Base-by-base conservation (phyloP, 768 basidiomycete species). In the Termitomyces sp. region DNA sequence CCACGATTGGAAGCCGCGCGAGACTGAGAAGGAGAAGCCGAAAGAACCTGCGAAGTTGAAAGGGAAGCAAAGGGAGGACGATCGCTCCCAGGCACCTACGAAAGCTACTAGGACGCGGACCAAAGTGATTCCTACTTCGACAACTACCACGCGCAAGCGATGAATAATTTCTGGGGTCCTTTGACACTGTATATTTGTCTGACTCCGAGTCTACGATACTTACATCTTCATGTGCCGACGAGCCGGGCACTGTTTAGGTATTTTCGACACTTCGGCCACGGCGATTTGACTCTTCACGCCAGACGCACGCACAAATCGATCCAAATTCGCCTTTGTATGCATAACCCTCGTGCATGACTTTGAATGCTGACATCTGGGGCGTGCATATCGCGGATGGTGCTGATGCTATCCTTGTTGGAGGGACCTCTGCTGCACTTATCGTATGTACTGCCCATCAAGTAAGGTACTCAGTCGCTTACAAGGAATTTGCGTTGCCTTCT, bases 1-100 rank as follows among this genome's bases (percentile, higher is more conserved):
- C 71, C 75, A 70, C 25, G 82, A 84, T 58, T 84, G 84, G 85
- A 82, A 80, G 64, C 67, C 66, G 34, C 69, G 68, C 40, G 73
- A 71, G 62, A 51, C 65, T 56, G 75, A 74, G 67, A 74, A 68
- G 62, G 69, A 68, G 58, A 69, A 63, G 64, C 64, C 56, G 17
- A 69, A 69, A 60, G 70, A 73, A 64, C 61, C 59, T 59, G 58
- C 63, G 21, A 65, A 66, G 51, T 47, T 54, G n/a, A 70, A 67
- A 62, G 67, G 70, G 49, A 72, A 70, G 59, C 68, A 69, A 56
- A 63, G 65, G 58, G 70, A 74, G 58, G 72, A 73, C 51, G 70
- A 72, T 64, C 70, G 66, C 50, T 61, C 62, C 40, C 64, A 65
- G 58, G 63, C 52, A 58, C 57, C 62, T 19, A 47, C 31, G 44